Evolutionary conservation across 2,329 filamentous ascomycete genomes (phyloP).

Genomic region (Stagonosporopsis chrysanthemi): DNA sequence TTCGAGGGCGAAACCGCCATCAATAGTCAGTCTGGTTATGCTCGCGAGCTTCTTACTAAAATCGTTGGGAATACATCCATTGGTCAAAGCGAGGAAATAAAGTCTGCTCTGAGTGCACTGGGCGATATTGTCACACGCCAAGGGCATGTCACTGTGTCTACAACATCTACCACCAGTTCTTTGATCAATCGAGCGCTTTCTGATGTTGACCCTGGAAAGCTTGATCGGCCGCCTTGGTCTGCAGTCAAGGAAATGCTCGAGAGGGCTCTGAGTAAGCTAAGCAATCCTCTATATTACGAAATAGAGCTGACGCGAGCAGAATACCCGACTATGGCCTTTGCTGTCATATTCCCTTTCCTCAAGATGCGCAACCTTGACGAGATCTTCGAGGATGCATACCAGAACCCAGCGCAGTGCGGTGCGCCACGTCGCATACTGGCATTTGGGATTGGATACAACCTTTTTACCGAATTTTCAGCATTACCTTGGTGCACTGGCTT

Average conservation of each 20-base stretch:
- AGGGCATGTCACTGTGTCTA: constrained; percentile 26
- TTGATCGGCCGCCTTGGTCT: constrained; percentile 45
- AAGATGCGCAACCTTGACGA: constrained; percentile 37
- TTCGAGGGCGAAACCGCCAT: constrained; percentile 62
- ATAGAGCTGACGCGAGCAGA: constrained; percentile 22
- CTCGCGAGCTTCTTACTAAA: constrained; percentile 54
- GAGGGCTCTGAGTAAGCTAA: constrained; percentile 2
- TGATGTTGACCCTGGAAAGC: constrained; percentile 34
- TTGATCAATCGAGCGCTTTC: constrained; percentile 36
- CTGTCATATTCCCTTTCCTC: constrained; percentile 43
- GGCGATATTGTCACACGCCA: constrained; percentile 44
- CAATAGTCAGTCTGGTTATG: constrained; percentile 58
- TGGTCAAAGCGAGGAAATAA: constrained; percentile 44
- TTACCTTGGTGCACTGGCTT: constrained; percentile 18
- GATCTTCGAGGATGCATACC: constrained; percentile 37
- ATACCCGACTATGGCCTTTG: constrained; percentile 44
- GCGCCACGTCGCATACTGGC: constrained; percentile 38
- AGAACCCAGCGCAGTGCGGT: constrained; percentile 27
- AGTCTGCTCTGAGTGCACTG: constrained; percentile 42
- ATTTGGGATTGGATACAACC: constrained; percentile 40
- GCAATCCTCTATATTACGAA: not conserved
- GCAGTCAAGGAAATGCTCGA: constrained; percentile 29
- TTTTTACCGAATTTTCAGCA: constrained; percentile 39
- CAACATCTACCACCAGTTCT: constrained; percentile 16
- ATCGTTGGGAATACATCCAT: constrained; percentile 47